Evolutionary conservation across 257 asterid genomes (phyloP).

Genomic region (Gynochthodes officinalis): DNA sequence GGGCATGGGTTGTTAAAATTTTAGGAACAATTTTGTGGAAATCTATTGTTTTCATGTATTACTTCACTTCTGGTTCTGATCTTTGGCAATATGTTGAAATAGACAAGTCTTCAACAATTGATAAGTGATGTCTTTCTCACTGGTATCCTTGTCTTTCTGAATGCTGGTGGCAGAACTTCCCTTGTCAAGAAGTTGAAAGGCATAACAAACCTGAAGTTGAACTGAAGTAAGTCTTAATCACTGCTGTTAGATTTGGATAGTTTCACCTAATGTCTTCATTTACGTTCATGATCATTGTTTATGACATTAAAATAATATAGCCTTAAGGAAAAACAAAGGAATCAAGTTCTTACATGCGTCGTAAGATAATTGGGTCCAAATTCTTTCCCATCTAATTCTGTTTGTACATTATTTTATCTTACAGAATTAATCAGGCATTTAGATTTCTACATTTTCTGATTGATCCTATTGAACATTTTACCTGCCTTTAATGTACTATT

Average conservation of each 20-base stretch:
- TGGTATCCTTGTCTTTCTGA: slow-evolving; percentile 10
- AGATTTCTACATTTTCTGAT: not conserved
- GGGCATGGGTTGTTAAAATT: not conserved
- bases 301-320: not conserved
- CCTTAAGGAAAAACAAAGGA: not conserved
- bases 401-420: not conserved
- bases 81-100: not conserved
- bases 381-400: not conserved
- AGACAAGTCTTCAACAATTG: not conserved
- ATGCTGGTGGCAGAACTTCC: slow-evolving; percentile 77
- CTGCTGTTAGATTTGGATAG: slow-evolving; percentile 7
- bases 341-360: slow-evolving; percentile 2
- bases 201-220: slow-evolving; percentile 99
- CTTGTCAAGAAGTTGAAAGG: slow-evolving; percentile 99
- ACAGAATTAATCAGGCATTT: not conserved
- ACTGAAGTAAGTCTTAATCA: slow-evolving; percentile 60
- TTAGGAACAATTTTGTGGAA: not conserved
- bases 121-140: not conserved
- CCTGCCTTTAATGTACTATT: not conserved
- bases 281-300: not conserved
- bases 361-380: not conserved
- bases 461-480: not conserved
- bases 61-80: not conserved
- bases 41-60: not conserved
- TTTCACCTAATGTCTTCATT: not conserved